These are phyloP conservation scores for Nissolia schottii DNA, from an alignment of 306 rosid genomes.

Conservation along the genomic window DNA sequence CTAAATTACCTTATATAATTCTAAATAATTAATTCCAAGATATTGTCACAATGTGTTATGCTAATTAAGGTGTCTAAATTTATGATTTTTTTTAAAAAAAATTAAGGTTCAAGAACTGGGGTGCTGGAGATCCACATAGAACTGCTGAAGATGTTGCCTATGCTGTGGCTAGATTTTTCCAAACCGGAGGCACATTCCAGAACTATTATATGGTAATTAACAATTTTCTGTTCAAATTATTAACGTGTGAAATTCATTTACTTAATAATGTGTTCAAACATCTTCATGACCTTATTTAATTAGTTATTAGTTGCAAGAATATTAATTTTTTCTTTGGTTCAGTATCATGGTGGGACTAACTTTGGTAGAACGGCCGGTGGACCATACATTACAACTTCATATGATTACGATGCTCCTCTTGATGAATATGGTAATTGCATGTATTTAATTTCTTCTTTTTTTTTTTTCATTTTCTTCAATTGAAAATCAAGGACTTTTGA, in stretches of 20 bases:
- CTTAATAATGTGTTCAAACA: too few species aligned
- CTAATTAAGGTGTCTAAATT: background rate
- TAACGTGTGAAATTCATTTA: too few species aligned
- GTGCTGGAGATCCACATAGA: constrained; percentile 47
- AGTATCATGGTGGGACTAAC: constrained; percentile 67
- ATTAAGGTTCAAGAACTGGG: constrained; percentile 60
- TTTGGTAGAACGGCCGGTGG: constrained; percentile 58
- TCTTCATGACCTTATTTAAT: background rate
- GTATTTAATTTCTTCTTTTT: too few species aligned
- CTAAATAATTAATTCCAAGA: too few species aligned
- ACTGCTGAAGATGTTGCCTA: constrained; percentile 61
- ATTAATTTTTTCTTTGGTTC: too few species aligned
- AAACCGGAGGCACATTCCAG: constrained; percentile 57
- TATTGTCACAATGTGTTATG: too few species aligned
- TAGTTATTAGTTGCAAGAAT: too few species aligned
- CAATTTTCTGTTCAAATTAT: background rate
- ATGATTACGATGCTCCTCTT: constrained; percentile 62
- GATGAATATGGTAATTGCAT: constrained; percentile 44
- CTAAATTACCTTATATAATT: background rate
- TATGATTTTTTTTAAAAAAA: background rate
- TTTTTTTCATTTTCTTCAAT: too few species aligned
- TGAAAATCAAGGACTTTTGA: too few species aligned
- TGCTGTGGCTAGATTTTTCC: constrained; percentile 51
- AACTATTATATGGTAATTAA: constrained; percentile 62
- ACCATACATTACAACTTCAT: constrained; percentile 52